These are phyloP conservation scores for Aspergillus indologenus DNA, from an alignment of 495 filamentous ascomycete species.

Conservation along the genomic window DNA sequence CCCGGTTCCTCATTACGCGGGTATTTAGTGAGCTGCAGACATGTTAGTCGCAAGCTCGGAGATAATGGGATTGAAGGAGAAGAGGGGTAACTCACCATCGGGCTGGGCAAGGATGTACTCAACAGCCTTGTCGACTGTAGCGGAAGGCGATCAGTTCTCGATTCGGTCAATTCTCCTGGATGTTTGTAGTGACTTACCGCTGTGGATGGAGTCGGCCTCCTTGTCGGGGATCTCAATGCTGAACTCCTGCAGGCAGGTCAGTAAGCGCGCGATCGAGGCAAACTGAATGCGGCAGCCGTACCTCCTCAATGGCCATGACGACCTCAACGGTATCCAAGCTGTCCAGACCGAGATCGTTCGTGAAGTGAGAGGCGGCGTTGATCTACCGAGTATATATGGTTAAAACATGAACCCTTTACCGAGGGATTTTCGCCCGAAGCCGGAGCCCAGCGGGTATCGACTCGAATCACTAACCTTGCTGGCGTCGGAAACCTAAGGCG, in stretches of 20 bases:
- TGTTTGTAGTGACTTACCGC: slow-evolving; percentile 62
- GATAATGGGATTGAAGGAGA: background rate
- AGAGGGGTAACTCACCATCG: slow-evolving; percentile 57
- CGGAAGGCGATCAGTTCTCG: slow-evolving; percentile 25
- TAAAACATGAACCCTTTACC: slow-evolving; percentile 8
- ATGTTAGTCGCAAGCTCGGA: slow-evolving; percentile 15
- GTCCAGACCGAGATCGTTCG: slow-evolving; percentile 93
- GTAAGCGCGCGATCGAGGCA: background rate
- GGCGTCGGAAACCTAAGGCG: slow-evolving; percentile 65
- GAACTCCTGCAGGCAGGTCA: slow-evolving; percentile 70
- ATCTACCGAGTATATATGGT: slow-evolving; percentile 54
- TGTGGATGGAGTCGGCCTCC: slow-evolving; percentile 95
- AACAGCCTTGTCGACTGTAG: slow-evolving; percentile 87
- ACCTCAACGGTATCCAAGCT: slow-evolving; percentile 98
- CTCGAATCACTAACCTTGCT: slow-evolving; percentile 58
- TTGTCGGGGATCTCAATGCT: slow-evolving; percentile 99
- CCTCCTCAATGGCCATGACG: slow-evolving; percentile 99
- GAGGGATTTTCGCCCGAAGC: slow-evolving; percentile 3
- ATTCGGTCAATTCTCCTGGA: background rate
- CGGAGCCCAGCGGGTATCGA: slow-evolving; percentile 11
- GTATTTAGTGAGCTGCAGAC: slow-evolving; percentile 41
- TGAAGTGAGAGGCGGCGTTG: slow-evolving; percentile 77
- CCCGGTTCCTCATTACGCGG: slow-evolving; percentile 34
- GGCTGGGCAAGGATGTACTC: slow-evolving; percentile 94
- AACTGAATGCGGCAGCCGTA: slow-evolving; percentile 42